Evolutionary conservation across 306 rosid species (phyloP), one percentile per base, ranked within the genome.

Genomic region (Cucumis melo): DNA sequence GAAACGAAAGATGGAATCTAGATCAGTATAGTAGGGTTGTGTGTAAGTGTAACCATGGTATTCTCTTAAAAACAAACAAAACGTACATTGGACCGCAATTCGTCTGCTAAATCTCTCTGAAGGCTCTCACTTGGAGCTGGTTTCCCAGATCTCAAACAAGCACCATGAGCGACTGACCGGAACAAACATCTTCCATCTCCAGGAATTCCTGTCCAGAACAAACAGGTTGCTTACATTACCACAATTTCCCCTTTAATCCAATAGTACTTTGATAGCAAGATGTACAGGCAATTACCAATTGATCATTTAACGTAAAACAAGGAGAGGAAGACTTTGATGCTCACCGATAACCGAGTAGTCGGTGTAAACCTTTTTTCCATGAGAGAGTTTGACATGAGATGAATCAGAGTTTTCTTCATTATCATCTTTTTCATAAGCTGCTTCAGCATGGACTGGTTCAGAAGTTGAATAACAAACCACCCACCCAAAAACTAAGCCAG

Each of bases 121-220:
- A 60, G 57, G 77, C 83, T 90, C 85, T 76, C 88, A 79, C 78
- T 78, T 6, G 96, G 98, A 78, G 98, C 85, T 53, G 91, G 74
- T 81, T 88, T 87, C 76, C 95, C 96, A 24, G 93, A 86, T 77
- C 88, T 87, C 74, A 90, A 73, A 78, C 92, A 87, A 80, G 97
- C 97, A 50, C 95, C 95, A 44, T 87, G 95, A 81, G 98, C 90
- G 58, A 94, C 91, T 20, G 98, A 90, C 61, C 96, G 89, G 81
- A 94, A 94, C 87, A 94, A 77, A 80, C 98, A 94, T 80, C 98
- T 86, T 59, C 98, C 98, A 79, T 91, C 98, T 64, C 98, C 98
- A 12, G 97, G 98, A 82, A 91, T 91, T 84, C 98, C 98, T 94
- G 86, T 66, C 66, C 61, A 77, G 79, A 44, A 80, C 23, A 8